phyloP scores from a whole-genome alignment of 1,139 yeast genomes.

The Pichia sp. region DNA sequence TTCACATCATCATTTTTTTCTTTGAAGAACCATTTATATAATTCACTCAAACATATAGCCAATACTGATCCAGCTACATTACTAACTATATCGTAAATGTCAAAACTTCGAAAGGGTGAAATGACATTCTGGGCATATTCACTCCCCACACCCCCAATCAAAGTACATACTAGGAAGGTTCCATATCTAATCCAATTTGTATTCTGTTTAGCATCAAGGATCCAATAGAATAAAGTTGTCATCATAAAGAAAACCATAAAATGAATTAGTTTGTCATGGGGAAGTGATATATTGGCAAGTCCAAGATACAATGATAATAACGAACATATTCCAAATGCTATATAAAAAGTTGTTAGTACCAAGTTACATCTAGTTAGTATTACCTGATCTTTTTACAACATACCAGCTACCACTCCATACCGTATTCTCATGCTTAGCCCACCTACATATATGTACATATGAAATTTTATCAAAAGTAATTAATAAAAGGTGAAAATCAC shows the following conservation, averaged over 20 bases:
- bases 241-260: slow-evolving; percentile 22
- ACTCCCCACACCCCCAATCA: slow-evolving; percentile 25
- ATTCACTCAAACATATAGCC: slow-evolving; percentile 12
- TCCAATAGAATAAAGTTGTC: slow-evolving; percentile 24
- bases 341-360: no score
- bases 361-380: no score
- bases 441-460: not conserved
- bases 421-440: not conserved
- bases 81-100: slow-evolving; percentile 20
- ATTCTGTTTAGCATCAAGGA: slow-evolving; percentile 17
- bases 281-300: slow-evolving; percentile 22
- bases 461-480: no score
- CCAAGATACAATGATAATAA: slow-evolving; percentile 22
- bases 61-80: slow-evolving; percentile 21
- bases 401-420: slow-evolving; percentile 6
- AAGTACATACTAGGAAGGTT: slow-evolving; percentile 20
- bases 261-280: slow-evolving; percentile 24
- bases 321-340: slow-evolving; percentile 1
- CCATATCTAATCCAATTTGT: slow-evolving; percentile 13
- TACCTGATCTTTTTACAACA: no score
- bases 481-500: no score
- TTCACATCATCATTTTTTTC: no score
- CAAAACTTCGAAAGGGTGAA: slow-evolving; percentile 22
- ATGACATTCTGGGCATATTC: slow-evolving; percentile 23
- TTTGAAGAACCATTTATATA: no score